Evolutionary conservation across 331 rosid genomes (phyloP), one percentile per base, ranked within the genome.

Genomic region (Spiraea crenata): DNA sequence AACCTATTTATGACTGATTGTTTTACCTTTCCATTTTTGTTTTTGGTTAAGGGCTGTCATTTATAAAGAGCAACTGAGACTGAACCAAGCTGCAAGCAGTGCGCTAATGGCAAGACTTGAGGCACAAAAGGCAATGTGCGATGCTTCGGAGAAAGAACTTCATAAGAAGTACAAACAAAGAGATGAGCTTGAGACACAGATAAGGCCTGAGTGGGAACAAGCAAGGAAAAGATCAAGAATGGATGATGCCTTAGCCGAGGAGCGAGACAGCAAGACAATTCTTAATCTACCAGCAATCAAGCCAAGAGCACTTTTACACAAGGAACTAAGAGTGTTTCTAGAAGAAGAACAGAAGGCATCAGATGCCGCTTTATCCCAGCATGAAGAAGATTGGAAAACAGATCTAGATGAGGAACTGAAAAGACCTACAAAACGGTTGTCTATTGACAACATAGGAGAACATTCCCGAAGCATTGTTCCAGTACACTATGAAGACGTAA

Each of bases 41-140:
- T 58, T 58, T 35, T n/a, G 12, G 11, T 14, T 35, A 58, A 91
- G 99, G 96, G 86, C 90, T 80, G 96, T 95, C 34, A 83, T 91
- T 38, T 95, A 95, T 66, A 95, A 95, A 87, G 99, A 91, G 77
- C 99, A 95, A 69, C 70, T 91, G 68, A 95, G 99, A 84, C 82
- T 95, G 76, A 95, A 95, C 84, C 98, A 85, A 79, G 96, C 93
- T 57, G 96, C 99, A 59, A 63, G 83, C n/a, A 86, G 76, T 75
- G 95, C 98, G 39, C 86, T 95, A 51, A 89, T 84, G 99, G 98
- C 99, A 67, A 84, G 98, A 80, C 96, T 95, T 42, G 96, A 95
- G 86, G 92, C 96, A 44, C 98, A 95, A 65, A 86, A 85, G 73
- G 89, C 82, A 25, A 85, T 95, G 50, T 89, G 99, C 44, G 85